Evolutionary conservation across 108 stramenopile genomes (phyloP).

Genomic region (Cylindrotheca closterium): DNA sequence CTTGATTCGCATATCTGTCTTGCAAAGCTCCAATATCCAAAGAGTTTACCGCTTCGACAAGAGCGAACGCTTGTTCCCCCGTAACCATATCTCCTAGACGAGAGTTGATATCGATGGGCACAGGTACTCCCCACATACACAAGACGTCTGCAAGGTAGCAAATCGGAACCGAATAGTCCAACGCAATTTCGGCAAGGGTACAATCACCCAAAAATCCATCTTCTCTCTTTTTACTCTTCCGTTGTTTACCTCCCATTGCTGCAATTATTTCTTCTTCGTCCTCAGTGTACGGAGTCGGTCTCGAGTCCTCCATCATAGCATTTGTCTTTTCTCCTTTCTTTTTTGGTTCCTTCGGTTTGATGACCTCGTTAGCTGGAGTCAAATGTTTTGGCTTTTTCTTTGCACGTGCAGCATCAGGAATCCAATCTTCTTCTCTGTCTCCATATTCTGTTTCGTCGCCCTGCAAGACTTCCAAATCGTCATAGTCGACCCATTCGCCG

Average conservation of each 20-base stretch:
- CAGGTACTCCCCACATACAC: constrained; percentile 74
- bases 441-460: constrained; percentile 22
- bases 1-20: constrained; percentile 73
- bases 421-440: constrained; percentile 44
- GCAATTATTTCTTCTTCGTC: constrained; percentile 78
- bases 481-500: constrained; percentile 13
- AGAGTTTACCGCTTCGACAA: constrained; percentile 83
- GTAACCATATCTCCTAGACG: constrained; percentile 84
- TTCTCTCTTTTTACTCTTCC: constrained; percentile 38
- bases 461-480: constrained; percentile 21
- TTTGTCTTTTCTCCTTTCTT: neutral
- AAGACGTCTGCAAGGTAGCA: constrained; percentile 84
- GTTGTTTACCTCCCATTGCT: constrained; percentile 54
- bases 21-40: constrained; percentile 71
- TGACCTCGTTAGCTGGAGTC: constrained; percentile 26
- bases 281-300: constrained; percentile 55
- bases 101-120: constrained; percentile 67
- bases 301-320: constrained; percentile 9
- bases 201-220: constrained; percentile 81
- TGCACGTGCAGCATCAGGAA: constrained; percentile 51
- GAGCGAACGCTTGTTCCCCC: constrained; percentile 87
- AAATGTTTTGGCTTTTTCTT: constrained; percentile 5
- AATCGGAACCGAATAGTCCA: constrained; percentile 77
- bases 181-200: constrained; percentile 71
- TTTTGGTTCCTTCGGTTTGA: constrained; percentile 2